Conservation (phyloP, 768 basidiomycete species). For the Tulasnella sp. region DNA sequence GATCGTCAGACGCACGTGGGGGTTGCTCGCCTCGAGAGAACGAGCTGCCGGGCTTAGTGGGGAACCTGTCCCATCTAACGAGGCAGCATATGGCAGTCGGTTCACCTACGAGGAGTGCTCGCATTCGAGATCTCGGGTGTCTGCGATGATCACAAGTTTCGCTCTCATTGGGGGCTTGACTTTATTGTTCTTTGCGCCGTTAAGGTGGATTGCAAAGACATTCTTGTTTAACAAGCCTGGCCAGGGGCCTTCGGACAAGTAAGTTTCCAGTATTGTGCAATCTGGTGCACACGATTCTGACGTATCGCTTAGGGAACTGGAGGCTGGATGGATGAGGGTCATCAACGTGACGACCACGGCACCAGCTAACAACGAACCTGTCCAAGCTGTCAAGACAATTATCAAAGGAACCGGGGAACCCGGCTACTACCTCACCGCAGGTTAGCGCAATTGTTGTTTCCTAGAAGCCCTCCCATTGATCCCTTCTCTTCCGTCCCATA, state of each 20-base stretch:
- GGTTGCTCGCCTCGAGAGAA: slow-evolving; percentile 20
- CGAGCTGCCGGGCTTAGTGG: too few species aligned
- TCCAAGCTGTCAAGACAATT: slow-evolving; percentile 43
- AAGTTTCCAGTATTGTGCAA: slow-evolving; percentile 22
- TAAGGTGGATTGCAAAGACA: slow-evolving; percentile 41
- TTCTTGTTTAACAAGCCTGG: slow-evolving; percentile 42
- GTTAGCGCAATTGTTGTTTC: neutral
- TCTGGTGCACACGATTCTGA: neutral
- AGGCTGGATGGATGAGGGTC: slow-evolving; percentile 47
- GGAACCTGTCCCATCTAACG: too few species aligned
- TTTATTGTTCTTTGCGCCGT: slow-evolving; percentile 30
- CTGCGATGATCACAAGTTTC: slow-evolving; percentile 16
- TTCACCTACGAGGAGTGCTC: slow-evolving; percentile 70
- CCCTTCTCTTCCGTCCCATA: slow-evolving; percentile 21
- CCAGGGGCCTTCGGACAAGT: slow-evolving; percentile 55
- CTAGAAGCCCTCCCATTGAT: neutral
- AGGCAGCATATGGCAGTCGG: slow-evolving; percentile 50
- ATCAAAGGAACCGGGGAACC: slow-evolving; percentile 65
- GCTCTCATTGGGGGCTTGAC: neutral
- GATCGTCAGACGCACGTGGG: slow-evolving; percentile 47
- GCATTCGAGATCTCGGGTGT: slow-evolving; percentile 16
- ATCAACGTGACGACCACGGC: slow-evolving; percentile 61
- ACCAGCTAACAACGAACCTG: slow-evolving; percentile 29
- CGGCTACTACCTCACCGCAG: slow-evolving; percentile 48
- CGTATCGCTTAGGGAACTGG: slow-evolving; percentile 34